Evolutionary conservation across 1,284 basidiomycete species (phyloP).

Genomic region (Exobasidium cylindrosporum): DNA sequence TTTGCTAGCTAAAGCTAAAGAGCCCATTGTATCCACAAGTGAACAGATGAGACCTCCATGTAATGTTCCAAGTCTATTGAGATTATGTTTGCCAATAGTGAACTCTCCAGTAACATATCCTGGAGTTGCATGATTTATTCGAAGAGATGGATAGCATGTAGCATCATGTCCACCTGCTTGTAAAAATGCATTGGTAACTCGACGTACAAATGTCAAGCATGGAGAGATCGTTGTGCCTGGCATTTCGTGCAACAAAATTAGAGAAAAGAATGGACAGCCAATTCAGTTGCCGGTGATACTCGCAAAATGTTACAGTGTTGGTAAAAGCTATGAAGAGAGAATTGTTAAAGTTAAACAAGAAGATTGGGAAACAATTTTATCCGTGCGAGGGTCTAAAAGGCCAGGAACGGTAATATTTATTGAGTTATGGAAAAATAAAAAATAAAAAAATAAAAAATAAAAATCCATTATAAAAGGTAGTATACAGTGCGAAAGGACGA

Average conservation of each 20-base stretch:
- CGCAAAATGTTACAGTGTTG: too few relatives aligned
- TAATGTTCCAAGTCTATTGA: conserved; percentile 58
- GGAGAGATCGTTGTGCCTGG: conserved; percentile 12
- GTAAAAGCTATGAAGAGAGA: too few relatives aligned
- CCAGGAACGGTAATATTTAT: too few relatives aligned
- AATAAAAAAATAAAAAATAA: too few relatives aligned
- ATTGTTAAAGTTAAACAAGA: too few relatives aligned
- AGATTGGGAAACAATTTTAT: too few relatives aligned
- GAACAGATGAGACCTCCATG: conserved; percentile 82
- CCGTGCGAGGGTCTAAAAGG: too few relatives aligned
- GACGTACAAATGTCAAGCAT: conserved; percentile 14
- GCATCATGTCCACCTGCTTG: conserved; percentile 38
- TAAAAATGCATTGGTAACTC: conserved; percentile 17
- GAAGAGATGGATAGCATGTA: conserved; percentile 32
- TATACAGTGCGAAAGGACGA: too few relatives aligned
- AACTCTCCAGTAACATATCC: conserved; percentile 36
- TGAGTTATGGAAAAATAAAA: too few relatives aligned
- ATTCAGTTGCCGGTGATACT: too few relatives aligned
- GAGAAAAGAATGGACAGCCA: too few relatives aligned
- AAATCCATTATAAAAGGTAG: too few relatives aligned
- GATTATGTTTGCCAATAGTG: conserved; percentile 31
- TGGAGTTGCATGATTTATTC: conserved; percentile 31
- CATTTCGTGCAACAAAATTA: conserved; percentile 2
- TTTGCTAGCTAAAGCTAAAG: conserved; percentile 73
- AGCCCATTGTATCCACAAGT: conserved; percentile 79